Base-by-base conservation (phyloP, 176 grass and related monocot genomes). In the Typha latifolia region DNA sequence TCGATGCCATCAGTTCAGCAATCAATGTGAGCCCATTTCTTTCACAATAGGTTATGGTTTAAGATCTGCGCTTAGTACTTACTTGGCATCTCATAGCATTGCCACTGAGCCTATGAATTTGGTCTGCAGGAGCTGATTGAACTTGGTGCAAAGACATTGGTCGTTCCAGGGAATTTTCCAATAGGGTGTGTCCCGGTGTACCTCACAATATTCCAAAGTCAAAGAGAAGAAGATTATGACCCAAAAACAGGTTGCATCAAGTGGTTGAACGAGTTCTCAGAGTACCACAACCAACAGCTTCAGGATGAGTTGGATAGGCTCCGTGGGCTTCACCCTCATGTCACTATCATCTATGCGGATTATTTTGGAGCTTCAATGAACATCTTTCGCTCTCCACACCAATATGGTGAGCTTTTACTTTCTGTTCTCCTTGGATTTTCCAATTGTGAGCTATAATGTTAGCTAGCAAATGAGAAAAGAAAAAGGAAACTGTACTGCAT, bases 121-220 rank as follows among this genome's bases (percentile, higher is more conserved):
- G 14, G 65, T 66, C 78, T 73, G 34, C 79, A 95, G 90, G 86
- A 90, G 8, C 73, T 95, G 67, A 90, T 95, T 62, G 75, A 84
- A 76, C 75, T 90, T 31, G 90, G 90, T 48, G 90, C 86, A 72
- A 90, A 90, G 72, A 95, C 85, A 73, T 70, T 95, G 50, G 83
- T 90, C 20, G 86, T 95, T 61, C 90, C 90, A 16, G 90, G 90
- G 52, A 95, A 90, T 59, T 82, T 95, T 43, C 90, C 90, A 52
- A 90, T 90, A 34, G 90, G 90, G 22, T 95, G 90, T 71, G 86
- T 95, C 10, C 86, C 90, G 5, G 55, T 90, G 55, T 95, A 95
- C 51, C 90, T 95, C 7, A 48, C 78, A 2, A 79, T 90, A 32
- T 90, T 84, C 74, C 83, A 68, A 72, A 90, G 77, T 23, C 22